Percentiles rank a stretch among this genome's conserved stretches.
phyloP scores from a whole-genome alignment of 2,329 filamentous ascomycete species.

The Botrytis fabae region DNA sequence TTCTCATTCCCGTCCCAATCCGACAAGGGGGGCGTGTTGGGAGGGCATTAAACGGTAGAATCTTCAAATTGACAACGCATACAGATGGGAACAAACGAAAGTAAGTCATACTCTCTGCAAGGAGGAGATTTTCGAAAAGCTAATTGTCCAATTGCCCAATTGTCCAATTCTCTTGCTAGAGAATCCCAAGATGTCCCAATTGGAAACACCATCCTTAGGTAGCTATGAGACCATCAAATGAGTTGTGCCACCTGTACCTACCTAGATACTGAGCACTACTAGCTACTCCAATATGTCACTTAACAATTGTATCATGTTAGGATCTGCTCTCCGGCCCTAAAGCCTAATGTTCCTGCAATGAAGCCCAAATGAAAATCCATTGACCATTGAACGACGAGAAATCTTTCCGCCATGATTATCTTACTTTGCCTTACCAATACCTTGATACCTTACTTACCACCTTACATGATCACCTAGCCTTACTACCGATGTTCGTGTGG shows the following conservation, averaged over 20 bases:
- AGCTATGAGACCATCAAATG: neutral
- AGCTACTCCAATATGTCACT: neutral
- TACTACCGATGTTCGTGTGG: neutral
- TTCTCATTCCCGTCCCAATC: slow-evolving; percentile 12
- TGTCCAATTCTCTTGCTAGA: neutral
- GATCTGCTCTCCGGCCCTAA: slow-evolving; percentile 6
- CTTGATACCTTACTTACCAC: neutral
- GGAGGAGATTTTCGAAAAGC: neutral
- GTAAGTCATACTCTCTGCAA: neutral
- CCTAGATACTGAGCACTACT: neutral
- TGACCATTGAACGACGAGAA: slow-evolving; percentile 19
- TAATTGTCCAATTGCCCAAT: neutral
- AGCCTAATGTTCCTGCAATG: slow-evolving; percentile 32
- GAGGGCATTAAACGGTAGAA: slow-evolving; percentile 7
- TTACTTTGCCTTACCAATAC: slow-evolving; percentile 14
- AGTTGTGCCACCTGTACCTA: neutral
- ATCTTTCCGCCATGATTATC: slow-evolving; percentile 19
- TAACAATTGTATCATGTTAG: slow-evolving; percentile 1
- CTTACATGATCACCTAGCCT: slow-evolving; percentile 2
- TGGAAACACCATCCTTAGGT: neutral
- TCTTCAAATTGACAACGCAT: slow-evolving; percentile 24
- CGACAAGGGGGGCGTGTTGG: neutral
- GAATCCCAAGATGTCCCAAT: neutral
- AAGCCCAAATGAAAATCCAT: slow-evolving; percentile 27
- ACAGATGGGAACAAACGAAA: slow-evolving; percentile 8